Conservation (phyloP, 73 alveolate species). For the Paraurostyla sp. region DNA sequence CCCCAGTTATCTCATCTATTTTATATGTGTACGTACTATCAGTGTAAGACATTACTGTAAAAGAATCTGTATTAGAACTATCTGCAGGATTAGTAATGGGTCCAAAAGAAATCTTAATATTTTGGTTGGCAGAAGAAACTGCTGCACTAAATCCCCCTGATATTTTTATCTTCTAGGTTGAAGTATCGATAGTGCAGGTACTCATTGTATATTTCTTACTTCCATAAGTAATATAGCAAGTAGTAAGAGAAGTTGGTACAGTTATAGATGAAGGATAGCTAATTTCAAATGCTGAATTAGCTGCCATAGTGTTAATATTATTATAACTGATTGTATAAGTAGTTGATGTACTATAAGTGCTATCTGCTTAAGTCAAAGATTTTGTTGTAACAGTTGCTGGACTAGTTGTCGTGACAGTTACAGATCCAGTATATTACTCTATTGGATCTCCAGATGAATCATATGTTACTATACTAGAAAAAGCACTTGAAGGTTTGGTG, state of each 20-base stretch:
- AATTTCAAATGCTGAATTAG: constrained; percentile 31
- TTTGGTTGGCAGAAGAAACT: neutral
- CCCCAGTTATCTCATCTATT: constrained; percentile 57
- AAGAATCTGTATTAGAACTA: neutral
- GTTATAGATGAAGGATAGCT: constrained; percentile 53
- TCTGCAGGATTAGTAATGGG: constrained; percentile 7
- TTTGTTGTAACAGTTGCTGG: constrained; percentile 41
- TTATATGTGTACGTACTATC: constrained; percentile 3
- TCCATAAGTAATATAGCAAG: neutral
- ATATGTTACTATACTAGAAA: neutral
- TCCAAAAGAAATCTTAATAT: neutral
- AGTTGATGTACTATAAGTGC: neutral
- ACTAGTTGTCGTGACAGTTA: constrained; percentile 1
- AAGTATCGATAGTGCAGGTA: neutral
- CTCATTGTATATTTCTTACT: neutral
- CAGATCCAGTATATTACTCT: neutral
- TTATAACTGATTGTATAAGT: constrained; percentile 53
- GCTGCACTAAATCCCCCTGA: neutral
- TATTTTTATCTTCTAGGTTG: neutral
- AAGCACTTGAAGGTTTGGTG: constrained; percentile 27
- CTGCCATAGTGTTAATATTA: neutral
- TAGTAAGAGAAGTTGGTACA: neutral
- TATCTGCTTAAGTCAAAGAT: constrained; percentile 1
- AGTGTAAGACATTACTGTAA: constrained; percentile 10
- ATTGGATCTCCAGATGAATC: neutral